phyloP scores from a whole-genome alignment of 768 basidiomycete genomes.

The Tylopilus rubrobrunneus region DNA sequence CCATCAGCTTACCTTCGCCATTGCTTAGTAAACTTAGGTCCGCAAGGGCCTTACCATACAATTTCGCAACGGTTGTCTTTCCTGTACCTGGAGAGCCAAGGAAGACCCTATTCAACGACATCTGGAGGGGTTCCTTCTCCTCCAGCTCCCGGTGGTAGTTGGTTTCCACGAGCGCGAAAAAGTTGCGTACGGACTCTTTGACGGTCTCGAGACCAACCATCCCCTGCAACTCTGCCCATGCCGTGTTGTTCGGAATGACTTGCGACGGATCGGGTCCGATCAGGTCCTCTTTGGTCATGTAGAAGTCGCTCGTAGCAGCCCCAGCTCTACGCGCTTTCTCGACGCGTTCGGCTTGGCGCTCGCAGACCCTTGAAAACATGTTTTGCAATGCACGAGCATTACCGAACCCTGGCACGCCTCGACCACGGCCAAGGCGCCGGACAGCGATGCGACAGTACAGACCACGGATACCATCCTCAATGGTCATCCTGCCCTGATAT shows the following conservation, averaged over 20 bases:
- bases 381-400: conserved; percentile 62
- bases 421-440: conserved; percentile 12
- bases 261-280: conserved; percentile 62
- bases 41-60: conserved; percentile 61
- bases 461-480: conserved; percentile 52
- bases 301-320: conserved; percentile 42
- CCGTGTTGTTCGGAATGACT: conserved; percentile 40
- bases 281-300: conserved; percentile 50
- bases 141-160: conserved; percentile 60
- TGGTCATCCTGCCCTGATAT: conserved; percentile 47
- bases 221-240: conserved; percentile 50
- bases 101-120: conserved; percentile 63
- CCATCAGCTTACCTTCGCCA: conserved; percentile 50
- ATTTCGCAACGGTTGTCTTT: conserved; percentile 64
- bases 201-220: conserved; percentile 56
- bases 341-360: conserved; percentile 53
- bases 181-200: conserved; percentile 48
- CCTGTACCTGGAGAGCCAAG: conserved; percentile 68
- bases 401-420: conserved; percentile 51
- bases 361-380: conserved; percentile 42
- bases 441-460: conserved; percentile 43
- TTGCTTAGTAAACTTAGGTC: conserved; percentile 66
- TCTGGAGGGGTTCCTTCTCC: conserved; percentile 49
- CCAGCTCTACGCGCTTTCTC: conserved; percentile 40
- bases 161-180: conserved; percentile 43